Evolutionary conservation across 1,284 basidiomycete genomes (phyloP), one percentile per base, ranked within the genome.

Genomic region (Leccinum griseonigrum): DNA sequence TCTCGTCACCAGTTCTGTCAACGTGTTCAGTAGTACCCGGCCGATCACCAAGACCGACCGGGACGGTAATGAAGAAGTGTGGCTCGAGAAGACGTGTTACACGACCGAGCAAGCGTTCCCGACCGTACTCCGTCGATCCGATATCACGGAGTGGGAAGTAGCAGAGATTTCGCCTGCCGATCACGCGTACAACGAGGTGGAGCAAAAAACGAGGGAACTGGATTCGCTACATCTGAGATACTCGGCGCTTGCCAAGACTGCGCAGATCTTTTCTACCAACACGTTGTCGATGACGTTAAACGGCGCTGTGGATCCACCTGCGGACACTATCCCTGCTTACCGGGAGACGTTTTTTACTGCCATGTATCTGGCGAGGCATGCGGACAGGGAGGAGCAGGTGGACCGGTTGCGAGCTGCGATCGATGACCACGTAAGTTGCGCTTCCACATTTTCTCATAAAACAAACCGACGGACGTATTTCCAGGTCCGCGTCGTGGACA

Each of bases 21-120:
- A 88, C 65, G 69, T 87, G n/a, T 96, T 95, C 77, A 92, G 91
- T 61, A 91, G 85, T 62, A 85, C 85, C 3, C 85, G 93, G 8
- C 86, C 88, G 40, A 79, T 92, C 58, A 81, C 83, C 59, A 88
- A 87, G 72, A 71, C 78, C 4, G 83, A 81, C 59, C 77, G 81
- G 28, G 85, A 89, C 60, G 86, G 85, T 22, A 78, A 78, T n/a
- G 87, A 89, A 68, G 89, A 95, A 73, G 76, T 83, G 1, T 98
- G 95, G 95, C 78, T 90, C 1, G 94, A 97, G 73, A 98, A 96
- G 80, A 92, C 89, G 0, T 89, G 87, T 64, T 85, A 90, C 69
- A 92, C 86, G 0, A 94, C 93, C 2, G 94, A 96, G 73, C 94
- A 97, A 67, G 83, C 87, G 0, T 94, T 99, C 76, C 97, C 97